phyloP scores from a whole-genome alignment of 2,329 filamentous ascomycete genomes.

The Botrytis paeoniae region DNA sequence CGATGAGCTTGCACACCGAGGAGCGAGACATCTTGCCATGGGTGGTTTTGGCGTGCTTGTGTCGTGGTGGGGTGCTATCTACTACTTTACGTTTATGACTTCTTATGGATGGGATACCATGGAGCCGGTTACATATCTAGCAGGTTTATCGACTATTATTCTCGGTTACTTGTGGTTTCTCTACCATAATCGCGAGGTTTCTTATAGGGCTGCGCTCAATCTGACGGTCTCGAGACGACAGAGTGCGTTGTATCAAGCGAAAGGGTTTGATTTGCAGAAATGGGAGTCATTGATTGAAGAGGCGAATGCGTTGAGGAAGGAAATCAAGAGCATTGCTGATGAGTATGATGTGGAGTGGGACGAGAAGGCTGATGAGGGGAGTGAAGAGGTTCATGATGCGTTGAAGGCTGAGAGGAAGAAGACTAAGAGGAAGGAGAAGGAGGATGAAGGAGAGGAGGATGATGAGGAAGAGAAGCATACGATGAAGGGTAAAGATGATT shows the following conservation, averaged over 20 bases:
- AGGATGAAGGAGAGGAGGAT: slow-evolving; percentile 40
- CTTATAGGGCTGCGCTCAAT: slow-evolving; percentile 82
- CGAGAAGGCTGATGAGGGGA: slow-evolving; percentile 68
- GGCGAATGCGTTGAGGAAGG: slow-evolving; percentile 70
- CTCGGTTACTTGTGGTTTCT: slow-evolving; percentile 91
- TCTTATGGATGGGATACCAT: slow-evolving; percentile 86
- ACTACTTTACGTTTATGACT: slow-evolving; percentile 68
- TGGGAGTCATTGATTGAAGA: slow-evolving; percentile 82
- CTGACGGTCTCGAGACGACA: slow-evolving; percentile 80
- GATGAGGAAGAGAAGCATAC: slow-evolving; percentile 15
- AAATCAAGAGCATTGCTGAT: slow-evolving; percentile 75
- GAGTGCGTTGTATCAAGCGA: slow-evolving; percentile 68
- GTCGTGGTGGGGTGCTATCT: slow-evolving; percentile 70
- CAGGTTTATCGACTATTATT: slow-evolving; percentile 81
- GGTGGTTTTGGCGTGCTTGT: slow-evolving; percentile 72
- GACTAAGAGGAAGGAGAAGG: slow-evolving; percentile 39
- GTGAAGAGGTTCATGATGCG: slow-evolving; percentile 59
- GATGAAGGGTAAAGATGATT: not conserved
- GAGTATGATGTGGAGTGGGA: slow-evolving; percentile 94
- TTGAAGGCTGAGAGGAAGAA: slow-evolving; percentile 50
- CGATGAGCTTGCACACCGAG: slow-evolving; percentile 71
- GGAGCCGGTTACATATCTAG: slow-evolving; percentile 87
- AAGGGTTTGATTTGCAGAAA: slow-evolving; percentile 69
- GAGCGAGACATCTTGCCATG: slow-evolving; percentile 75
- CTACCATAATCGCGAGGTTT: slow-evolving; percentile 86